Conservation (phyloP, 768 basidiomycete genomes). For the Botryobasidium botryosum region DNA sequence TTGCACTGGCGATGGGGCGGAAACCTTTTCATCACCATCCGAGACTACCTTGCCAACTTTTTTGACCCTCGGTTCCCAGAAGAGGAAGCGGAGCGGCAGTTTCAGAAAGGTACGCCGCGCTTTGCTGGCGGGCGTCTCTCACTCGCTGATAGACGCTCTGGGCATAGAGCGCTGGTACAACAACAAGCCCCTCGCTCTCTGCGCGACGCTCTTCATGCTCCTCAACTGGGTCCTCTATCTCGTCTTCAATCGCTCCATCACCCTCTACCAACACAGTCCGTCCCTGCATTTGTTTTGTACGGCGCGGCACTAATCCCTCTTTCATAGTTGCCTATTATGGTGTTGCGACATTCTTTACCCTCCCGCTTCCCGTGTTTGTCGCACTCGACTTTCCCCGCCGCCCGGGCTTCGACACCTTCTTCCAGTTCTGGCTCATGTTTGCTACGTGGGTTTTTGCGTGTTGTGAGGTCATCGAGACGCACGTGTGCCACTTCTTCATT, state of each 20-base stretch:
- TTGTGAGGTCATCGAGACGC: neutral
- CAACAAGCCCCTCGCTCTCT: neutral
- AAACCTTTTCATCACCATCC: no score
- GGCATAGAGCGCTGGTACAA: neutral
- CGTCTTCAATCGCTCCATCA: neutral
- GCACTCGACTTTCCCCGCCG: neutral
- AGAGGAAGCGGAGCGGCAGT: neutral
- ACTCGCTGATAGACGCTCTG: no score
- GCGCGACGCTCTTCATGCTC: neutral
- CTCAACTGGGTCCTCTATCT: constrained; percentile 1
- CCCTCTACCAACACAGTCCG: neutral
- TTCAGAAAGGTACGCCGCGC: neutral
- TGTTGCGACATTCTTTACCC: neutral
- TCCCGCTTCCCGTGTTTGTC: neutral
- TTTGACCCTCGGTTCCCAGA: neutral
- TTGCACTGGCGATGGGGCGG: no score
- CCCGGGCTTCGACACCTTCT: neutral
- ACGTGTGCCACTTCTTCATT: neutral
- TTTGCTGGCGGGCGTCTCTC: neutral
- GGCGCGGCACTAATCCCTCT: neutral
- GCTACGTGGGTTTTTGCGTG: neutral
- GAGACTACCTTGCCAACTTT: neutral
- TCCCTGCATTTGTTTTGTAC: neutral
- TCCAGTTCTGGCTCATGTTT: neutral
- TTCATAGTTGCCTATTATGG: neutral